Evolutionary conservation across 139 green algal genomes (phyloP).

Genomic region (Zygnema cylindricum): DNA sequence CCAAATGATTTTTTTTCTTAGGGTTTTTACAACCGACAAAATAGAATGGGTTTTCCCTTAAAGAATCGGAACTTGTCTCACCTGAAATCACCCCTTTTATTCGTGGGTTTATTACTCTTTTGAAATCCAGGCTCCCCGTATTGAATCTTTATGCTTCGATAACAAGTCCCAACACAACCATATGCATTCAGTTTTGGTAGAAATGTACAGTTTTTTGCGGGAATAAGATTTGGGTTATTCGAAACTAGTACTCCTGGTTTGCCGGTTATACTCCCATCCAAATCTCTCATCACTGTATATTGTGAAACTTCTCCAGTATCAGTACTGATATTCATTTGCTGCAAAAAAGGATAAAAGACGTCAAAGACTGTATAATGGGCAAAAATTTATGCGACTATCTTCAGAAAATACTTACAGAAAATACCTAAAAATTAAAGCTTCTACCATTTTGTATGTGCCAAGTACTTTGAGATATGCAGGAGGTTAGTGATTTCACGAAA

Average conservation of each 20-base stretch:
- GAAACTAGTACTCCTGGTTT: not conserved
- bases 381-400: not conserved
- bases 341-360: not conserved
- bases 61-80: not conserved
- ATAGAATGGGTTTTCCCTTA: not conserved
- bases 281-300: not conserved
- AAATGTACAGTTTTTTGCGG: not conserved
- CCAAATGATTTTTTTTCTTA: too few relatives aligned
- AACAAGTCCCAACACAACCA: not conserved
- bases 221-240: not conserved
- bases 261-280: not conserved
- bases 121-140: not conserved
- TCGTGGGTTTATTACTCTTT: not conserved
- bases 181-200: not conserved
- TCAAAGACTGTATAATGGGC: not conserved
- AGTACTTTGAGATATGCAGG: too few relatives aligned
- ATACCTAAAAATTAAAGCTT: too few relatives aligned
- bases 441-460: too few relatives aligned
- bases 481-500: not conserved
- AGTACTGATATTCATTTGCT: not conserved
- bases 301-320: not conserved
- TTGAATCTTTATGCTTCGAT: not conserved
- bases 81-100: not conserved
- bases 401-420: too few relatives aligned
- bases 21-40: not conserved